phyloP scores from a whole-genome alignment of 176 grass and related monocot genomes.

The Rhynchospora tenuis region DNA sequence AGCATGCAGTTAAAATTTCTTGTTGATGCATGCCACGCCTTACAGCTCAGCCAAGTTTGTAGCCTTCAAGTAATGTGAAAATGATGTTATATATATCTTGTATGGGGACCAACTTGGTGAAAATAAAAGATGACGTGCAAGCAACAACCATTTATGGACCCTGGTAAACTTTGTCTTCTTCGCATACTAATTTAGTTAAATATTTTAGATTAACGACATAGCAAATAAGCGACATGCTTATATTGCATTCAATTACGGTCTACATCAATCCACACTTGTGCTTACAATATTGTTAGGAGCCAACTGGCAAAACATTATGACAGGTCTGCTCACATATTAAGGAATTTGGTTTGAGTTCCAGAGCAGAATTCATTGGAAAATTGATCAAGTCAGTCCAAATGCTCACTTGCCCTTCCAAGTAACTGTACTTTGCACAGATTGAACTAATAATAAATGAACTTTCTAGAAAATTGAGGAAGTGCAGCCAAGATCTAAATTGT shows the following conservation, averaged over 20 bases:
- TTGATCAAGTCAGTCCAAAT: neutral
- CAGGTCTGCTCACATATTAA: neutral
- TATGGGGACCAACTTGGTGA: neutral
- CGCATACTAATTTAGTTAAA: neutral
- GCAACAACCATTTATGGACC: neutral
- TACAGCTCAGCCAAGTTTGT: neutral
- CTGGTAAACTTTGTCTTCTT: neutral
- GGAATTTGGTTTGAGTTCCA: neutral
- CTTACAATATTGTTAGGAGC: neutral
- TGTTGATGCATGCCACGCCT: neutral
- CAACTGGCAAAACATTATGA: neutral
- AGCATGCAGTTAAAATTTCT: neutral
- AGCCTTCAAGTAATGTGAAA: conserved; percentile 4
- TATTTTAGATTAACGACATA: neutral
- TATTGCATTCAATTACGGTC: neutral
- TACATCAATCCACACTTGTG: neutral
- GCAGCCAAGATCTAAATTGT: neutral
- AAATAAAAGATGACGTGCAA: conserved; percentile 22
- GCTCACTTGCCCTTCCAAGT: neutral
- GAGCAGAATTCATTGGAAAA: neutral
- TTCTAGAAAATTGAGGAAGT: neutral
- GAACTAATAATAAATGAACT: neutral
- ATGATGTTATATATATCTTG: conserved; percentile 5
- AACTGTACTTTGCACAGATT: neutral
- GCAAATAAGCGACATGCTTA: neutral